Percentiles rank a stretch among this genome's conserved stretches.
Evolutionary conservation across 345 rosid genomes (phyloP).

Genomic region (Streptanthus diversifolius): DNA sequence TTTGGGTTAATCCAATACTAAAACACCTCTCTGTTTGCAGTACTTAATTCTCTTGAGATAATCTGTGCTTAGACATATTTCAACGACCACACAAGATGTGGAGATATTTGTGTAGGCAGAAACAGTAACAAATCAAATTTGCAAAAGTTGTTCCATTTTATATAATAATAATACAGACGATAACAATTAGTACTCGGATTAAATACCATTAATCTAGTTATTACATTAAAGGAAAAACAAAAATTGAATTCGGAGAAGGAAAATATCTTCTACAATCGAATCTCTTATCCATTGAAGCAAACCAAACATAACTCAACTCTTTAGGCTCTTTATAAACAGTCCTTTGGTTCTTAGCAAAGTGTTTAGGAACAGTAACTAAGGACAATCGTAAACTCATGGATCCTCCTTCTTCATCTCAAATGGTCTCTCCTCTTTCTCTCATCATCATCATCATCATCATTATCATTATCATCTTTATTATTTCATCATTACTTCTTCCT

Average conservation of each 20-base stretch:
- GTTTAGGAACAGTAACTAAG: neutral
- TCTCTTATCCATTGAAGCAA: conserved; percentile 11
- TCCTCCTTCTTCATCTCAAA: neutral
- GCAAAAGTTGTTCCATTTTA: neutral
- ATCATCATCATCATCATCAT: neutral
- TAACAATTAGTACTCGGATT: neutral
- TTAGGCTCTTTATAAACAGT: neutral
- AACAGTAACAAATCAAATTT: conserved; percentile 8
- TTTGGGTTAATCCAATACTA: neutral
- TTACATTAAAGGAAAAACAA: neutral
- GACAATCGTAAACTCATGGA: neutral
- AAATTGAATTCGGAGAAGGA: neutral
- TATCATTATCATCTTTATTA: neutral
- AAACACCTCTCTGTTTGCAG: neutral
- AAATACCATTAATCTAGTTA: neutral
- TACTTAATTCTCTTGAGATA: neutral
- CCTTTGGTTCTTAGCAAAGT: neutral
- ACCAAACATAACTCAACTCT: neutral
- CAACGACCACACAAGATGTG: neutral
- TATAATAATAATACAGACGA: neutral
- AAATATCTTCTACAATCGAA: neutral
- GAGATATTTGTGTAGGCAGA: neutral
- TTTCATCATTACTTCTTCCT: neutral
- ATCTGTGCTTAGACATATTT: neutral
- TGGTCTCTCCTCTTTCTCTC: neutral